Evolutionary conservation across 75 land plant genomes (phyloP).

Genomic region (Picea glauca): DNA sequence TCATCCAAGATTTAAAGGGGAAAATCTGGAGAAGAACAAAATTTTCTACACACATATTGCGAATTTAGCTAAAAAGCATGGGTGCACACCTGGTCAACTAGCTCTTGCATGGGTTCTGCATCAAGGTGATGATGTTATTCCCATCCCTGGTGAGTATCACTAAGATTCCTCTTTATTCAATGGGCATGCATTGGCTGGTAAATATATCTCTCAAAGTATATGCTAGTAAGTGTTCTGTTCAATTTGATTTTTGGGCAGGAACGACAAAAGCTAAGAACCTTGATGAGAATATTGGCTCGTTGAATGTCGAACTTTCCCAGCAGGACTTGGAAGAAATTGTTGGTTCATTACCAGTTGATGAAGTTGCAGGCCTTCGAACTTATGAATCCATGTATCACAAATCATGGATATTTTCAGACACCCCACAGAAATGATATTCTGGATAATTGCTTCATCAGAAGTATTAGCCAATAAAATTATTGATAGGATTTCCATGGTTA

Average conservation of each 20-base stretch:
- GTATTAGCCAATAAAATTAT: no score
- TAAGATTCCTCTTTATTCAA: neutral
- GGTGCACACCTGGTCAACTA: conserved; percentile 42
- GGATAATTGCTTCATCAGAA: no score
- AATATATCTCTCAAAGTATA: neutral
- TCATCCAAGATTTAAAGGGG: conserved; percentile 36
- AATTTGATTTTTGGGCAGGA: conserved; percentile 17
- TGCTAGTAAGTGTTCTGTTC: neutral
- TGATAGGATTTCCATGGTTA: no score
- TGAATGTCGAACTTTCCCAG: conserved; percentile 35
- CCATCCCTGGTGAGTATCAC: conserved; percentile 48
- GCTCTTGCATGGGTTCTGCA: conserved; percentile 57
- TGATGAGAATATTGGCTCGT: conserved; percentile 36
- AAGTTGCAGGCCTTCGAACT: conserved; percentile 36
- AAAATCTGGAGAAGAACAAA: conserved; percentile 45
- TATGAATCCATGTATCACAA: no score
- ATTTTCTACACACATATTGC: conserved; percentile 32
- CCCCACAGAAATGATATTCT: no score
- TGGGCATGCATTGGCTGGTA: neutral
- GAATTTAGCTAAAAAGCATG: conserved; percentile 26
- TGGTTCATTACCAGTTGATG: conserved; percentile 27
- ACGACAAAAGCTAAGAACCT: conserved; percentile 46
- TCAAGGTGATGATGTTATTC: conserved; percentile 55
- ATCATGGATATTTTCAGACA: no score
- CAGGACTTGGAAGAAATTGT: conserved; percentile 35